Evolutionary conservation across 257 asterid genomes (phyloP).

Genomic region (Linderniella brevidens): DNA sequence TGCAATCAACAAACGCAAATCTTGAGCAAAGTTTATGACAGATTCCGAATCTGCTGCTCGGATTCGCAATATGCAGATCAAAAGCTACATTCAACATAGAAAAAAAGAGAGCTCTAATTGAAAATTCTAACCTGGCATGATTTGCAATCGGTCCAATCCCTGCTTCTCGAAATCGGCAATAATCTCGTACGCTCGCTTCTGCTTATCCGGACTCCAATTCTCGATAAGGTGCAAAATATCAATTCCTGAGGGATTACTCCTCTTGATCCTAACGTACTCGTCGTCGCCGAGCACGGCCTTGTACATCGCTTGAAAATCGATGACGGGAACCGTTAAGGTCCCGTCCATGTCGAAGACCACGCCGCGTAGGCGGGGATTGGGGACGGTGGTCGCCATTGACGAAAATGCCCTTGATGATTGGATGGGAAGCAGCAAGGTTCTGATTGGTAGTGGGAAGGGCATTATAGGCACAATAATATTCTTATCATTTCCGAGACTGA

Average conservation of each 20-base stretch:
- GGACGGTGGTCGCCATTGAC: constrained; percentile 34
- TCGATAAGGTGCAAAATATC: constrained; percentile 83
- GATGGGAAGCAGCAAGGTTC: constrained; percentile 16
- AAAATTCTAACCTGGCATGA: constrained; percentile 60
- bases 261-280: constrained; percentile 30
- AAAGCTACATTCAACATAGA: neutral
- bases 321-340: constrained; percentile 84
- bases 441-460: neutral
- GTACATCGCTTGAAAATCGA: constrained; percentile 83
- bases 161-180: constrained; percentile 71
- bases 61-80: neutral
- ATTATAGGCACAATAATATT: neutral
- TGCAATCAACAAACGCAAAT: neutral
- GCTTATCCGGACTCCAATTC: constrained; percentile 62
- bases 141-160: constrained; percentile 76
- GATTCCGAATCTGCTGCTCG: neutral
- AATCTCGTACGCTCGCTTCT: constrained; percentile 42
- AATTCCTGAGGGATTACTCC: constrained; percentile 52
- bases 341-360: constrained; percentile 98
- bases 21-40: neutral
- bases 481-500: too few relatives aligned
- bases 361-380: constrained; percentile 52
- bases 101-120: constrained; percentile 1
- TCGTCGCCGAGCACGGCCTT: constrained; percentile 74
- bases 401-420: constrained; percentile 19